Evolutionary conservation across 169 alveolate genomes (phyloP).

Genomic region (Cryptosporidium xiaoi): DNA sequence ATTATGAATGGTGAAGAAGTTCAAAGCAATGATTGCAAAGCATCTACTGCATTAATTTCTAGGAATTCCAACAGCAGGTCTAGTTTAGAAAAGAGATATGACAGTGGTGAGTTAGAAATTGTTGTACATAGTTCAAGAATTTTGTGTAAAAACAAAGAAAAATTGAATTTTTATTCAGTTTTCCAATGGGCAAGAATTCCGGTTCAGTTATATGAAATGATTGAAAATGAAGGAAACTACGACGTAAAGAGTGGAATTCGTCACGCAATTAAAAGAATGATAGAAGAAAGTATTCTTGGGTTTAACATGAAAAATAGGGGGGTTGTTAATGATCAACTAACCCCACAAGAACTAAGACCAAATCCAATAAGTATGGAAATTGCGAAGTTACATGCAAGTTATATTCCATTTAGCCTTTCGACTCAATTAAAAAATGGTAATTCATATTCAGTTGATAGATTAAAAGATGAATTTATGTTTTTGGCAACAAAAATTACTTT

Average conservation of each 20-base stretch:
- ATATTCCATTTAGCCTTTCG: constrained; percentile 62
- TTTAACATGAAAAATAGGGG: constrained; percentile 65
- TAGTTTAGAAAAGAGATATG: constrained; percentile 56
- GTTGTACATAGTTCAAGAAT: constrained; percentile 53
- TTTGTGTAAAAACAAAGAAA: constrained; percentile 40
- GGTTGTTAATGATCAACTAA: constrained; percentile 30
- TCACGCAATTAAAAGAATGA: constrained; percentile 51
- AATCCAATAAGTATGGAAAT: constrained; percentile 16
- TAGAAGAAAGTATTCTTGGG: constrained; percentile 60
- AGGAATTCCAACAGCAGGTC: constrained; percentile 4
- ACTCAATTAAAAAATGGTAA: constrained; percentile 51
- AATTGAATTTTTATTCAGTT: constrained; percentile 48
- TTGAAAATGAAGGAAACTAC: constrained; percentile 73
- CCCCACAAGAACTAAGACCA: constrained; percentile 67
- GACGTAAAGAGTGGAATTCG: constrained; percentile 68
- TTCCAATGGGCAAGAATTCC: constrained; percentile 75
- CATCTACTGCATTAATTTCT: constrained; percentile 25
- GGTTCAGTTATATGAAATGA: constrained; percentile 56
- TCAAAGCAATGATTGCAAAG: constrained; percentile 60
- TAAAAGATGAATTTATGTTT: constrained; percentile 44
- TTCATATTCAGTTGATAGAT: constrained; percentile 39
- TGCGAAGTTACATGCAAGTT: constrained; percentile 69
- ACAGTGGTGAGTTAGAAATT: constrained; percentile 71
- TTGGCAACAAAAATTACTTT: constrained; percentile 53
- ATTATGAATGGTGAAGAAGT: constrained; percentile 58